Evolutionary conservation across 2,329 filamentous ascomycete species (phyloP), one percentile per base, ranked within the genome.

Genomic region (Berkeleyomyces rouxiae): DNA sequence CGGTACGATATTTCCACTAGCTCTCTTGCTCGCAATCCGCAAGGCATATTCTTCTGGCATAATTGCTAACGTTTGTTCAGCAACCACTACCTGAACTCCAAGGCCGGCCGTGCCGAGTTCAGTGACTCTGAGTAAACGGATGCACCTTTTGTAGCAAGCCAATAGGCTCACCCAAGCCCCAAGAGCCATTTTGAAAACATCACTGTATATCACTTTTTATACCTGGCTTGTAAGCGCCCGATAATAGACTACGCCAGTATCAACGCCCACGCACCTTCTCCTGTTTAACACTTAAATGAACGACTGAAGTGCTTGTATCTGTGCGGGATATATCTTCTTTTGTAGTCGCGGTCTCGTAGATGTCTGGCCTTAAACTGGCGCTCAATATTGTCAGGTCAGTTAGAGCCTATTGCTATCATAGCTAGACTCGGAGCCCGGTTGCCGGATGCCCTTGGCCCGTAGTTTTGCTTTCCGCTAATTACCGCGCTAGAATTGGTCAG

Each of bases 71-170:
- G 36, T 37, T 7, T 23, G 4, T 10, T 9, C 58, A 90, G 87
- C 76, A 90, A 90, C 78, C 80, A 90, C 72, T 90, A 87, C 77
- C 78, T 88, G 70, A 88, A 90, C 81, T 89, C 86, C 69, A 90
- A 90, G 82, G 77, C 79, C 63, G 87, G 87, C 61, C 84, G 85
- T 69, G 78, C 77, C 65, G 78, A 80, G 76, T 76, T 76, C 67
- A 74, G 42, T 61, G 75, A 73, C 47, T 40, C 42, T 13, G 67
- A 69, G 64, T 72, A 75, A 63, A 53, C 36, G 55, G 58, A 33
- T 63, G 57, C 23, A 13, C 39, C 16, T 33, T 23, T 40, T 39
- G 47, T 31, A 53, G 39, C 53, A 46, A 47, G 39, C 59, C 44
- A 55, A 23, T 53, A 47, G 63, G 59, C 37, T 51, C 10, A 13